These are phyloP conservation scores for Linnemannia elongata DNA, from an alignment of 192 early-diverging fungal genomes.

Conservation along the genomic window DNA sequence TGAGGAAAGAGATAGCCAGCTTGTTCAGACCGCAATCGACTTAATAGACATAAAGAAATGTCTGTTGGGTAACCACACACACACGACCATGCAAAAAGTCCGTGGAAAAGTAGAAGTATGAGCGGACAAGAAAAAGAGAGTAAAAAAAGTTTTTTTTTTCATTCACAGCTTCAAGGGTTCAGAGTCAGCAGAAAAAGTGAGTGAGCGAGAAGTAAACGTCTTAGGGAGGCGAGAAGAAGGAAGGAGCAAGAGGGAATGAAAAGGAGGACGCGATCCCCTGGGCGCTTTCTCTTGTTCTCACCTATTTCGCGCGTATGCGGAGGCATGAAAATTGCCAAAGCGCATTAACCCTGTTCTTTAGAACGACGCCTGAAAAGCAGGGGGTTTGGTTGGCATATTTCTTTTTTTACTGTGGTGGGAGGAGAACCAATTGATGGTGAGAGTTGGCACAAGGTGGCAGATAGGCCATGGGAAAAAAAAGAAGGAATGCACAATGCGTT, in stretches of 20 bases:
- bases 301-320: neutral
- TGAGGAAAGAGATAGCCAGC: no score
- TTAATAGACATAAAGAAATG: neutral
- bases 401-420: neutral
- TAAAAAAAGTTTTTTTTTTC: neutral
- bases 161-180: conserved; percentile 8
- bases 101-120: neutral
- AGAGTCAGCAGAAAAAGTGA: neutral
- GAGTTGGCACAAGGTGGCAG: neutral
- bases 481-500: neutral
- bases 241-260: neutral
- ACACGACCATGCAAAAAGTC: neutral
- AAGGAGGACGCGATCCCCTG: neutral
- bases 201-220: neutral
- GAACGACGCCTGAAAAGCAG: neutral
- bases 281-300: neutral
- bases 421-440: neutral
- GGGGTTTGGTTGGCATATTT: neutral
- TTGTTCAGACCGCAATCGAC: neutral
- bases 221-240: neutral
- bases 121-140: neutral
- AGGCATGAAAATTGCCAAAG: neutral
- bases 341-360: neutral
- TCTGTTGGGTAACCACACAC: neutral
- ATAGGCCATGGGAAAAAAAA: neutral